Evolutionary conservation across 2,329 filamentous ascomycete genomes (phyloP), one percentile per base, ranked within the genome.

Genomic region (Phymatotrichopsis omnivora): DNA sequence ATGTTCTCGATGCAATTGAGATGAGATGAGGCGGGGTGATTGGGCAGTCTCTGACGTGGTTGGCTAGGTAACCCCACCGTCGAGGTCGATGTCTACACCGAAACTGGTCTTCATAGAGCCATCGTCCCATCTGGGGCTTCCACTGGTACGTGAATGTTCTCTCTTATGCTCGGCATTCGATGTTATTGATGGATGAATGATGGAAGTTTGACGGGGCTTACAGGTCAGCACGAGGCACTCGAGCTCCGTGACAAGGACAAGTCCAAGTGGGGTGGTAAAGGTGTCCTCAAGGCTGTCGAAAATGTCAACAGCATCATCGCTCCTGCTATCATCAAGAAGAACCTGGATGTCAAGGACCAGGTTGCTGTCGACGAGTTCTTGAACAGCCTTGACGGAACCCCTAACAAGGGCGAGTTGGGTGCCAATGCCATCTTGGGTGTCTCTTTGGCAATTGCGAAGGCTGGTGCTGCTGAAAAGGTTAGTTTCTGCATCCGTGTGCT

Each of bases 61-160:
- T 32, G 27, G 16, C 8, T 30, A 58, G 78, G 78, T 67, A 98
- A 98, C 80, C 91, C 91, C 63, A 98, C 91, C 65, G 89, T 95
- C 64, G 89, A 96, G 76, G 89, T 96, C 63, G 89, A 95, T 67
- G 78, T 95, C 61, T 82, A 93, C 71, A 95, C 87, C 61, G 50
- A 53, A 12, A 93, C 83, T 61, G 89, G 89, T 64, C 80, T 96
- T 56, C 87, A 95, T 79, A 86, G 89, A 65, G 87, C 89, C 66
- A 95, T 95, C 66, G 89, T 96, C 55, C 89, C 89, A 62, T 95
- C 87, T 58, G 89, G 89, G 67, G 89, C 89, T 63, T 95, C 89
- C 61, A 95, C 87, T 62, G 86, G 82, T 87, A 67, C 64, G 79
- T 74, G 44, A 38, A 45, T 16, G 24, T 23, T 65, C 49, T 56